Base-by-base conservation (phyloP, 805 yeast species). In the Myxozyma geophila region DNA sequence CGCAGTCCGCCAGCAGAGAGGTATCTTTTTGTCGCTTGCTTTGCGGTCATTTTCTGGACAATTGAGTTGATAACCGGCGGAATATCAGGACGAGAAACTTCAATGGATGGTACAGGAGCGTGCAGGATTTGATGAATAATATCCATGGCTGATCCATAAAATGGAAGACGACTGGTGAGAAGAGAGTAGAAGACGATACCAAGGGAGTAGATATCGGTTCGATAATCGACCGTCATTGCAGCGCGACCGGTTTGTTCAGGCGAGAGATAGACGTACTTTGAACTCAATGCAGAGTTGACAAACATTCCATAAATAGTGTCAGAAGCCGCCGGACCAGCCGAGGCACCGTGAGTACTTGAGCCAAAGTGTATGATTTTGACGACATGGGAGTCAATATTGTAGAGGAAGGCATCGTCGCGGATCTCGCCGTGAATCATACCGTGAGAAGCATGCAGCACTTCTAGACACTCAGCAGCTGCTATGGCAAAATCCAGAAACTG, bases 231-330 rank as follows among this genome's bases (percentile, higher is more conserved):
- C n/a, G 58, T 39, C 36, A 37, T 21, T 10, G 70, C 53, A 19
- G 69, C 60, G 6, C 67, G 63, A 7, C 71, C 71, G 13, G 70
- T 66, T 51, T 69, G 71, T 53, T 69, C 71, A 9, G 71, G 71
- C 5, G 70, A 64, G 7, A 67, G 43, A 39, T 67, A 68, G 44
- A 62, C 62, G 12, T 59, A 55, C 37, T 53, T 48, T 15, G 58
- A 46, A 33, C 44, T 48, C 43, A 68, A 47, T 1, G 63, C 47
- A n/a, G 53, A 39, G 33, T 58, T 48, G 10, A 57, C 60, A 36
- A 66, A 47, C 35, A 54, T 44, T 44, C 57, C 64, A 19, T 54
- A 54, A n/a, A 53, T 46, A 9, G 62, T 35, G 23, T 53, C 57
- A 12, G 48, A 35, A 33, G 51, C 39, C 15, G 54, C 19, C n/a